Evolutionary conservation across 768 basidiomycete genomes (phyloP).

Genomic region (Fistulinella prunicolor): DNA sequence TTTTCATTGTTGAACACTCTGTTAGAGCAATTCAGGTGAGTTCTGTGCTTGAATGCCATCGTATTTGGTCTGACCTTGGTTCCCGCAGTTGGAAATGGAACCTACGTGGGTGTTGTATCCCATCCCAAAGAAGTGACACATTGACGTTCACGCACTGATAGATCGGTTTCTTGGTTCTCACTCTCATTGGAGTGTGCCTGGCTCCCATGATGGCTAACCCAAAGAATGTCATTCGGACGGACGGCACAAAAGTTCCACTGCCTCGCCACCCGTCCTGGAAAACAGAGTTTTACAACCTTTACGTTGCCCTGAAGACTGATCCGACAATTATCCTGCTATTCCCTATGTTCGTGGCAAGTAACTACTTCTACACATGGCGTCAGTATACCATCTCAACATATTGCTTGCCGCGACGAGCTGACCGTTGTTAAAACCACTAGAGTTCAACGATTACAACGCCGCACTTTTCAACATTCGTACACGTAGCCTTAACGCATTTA

Average conservation of each 20-base stretch:
- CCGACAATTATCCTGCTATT: conserved; percentile 72
- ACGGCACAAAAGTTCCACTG: conserved; percentile 64
- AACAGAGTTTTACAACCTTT: conserved; percentile 68
- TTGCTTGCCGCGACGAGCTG: not conserved
- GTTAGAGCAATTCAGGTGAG: conserved; percentile 32
- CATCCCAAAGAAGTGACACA: not conserved
- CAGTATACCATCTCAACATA: conserved; percentile 23
- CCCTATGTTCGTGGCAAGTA: conserved; percentile 83
- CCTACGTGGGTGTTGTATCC: conserved; percentile 56
- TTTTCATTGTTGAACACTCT: not conserved
- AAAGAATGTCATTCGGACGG: conserved; percentile 66
- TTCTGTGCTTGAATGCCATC: not conserved
- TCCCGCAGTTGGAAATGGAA: conserved; percentile 70
- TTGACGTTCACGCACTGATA: conserved; percentile 26
- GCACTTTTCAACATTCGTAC: conserved; percentile 78
- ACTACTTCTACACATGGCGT: conserved; percentile 90
- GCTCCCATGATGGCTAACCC: conserved; percentile 74
- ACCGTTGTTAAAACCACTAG: conserved; percentile 35
- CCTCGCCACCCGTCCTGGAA: conserved; percentile 75
- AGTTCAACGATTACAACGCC: conserved; percentile 80
- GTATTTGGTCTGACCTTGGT: no score
- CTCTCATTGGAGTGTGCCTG: conserved; percentile 62
- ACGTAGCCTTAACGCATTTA: conserved; percentile 70
- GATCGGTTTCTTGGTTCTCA: conserved; percentile 76
- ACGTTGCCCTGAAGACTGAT: conserved; percentile 63